A percentile compares a stretch with the other conserved stretches of the same genome.
Conservation (phyloP, 495 filamentous ascomycete species). For the Cenococcum geophilum region DNA sequence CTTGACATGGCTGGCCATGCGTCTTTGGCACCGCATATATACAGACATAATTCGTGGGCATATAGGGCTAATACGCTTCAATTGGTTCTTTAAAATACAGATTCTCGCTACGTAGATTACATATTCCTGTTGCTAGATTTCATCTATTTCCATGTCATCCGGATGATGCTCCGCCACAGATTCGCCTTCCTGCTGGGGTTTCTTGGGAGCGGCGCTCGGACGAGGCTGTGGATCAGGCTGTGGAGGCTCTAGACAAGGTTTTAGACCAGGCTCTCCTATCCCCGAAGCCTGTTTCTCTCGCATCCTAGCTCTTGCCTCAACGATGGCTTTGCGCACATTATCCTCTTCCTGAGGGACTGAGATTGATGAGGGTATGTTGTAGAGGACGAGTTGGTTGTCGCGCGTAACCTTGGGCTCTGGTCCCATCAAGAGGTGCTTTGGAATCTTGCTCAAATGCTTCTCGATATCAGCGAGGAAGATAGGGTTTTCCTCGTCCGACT, state of each 20-base stretch:
- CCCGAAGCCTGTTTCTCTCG: constrained; percentile 44
- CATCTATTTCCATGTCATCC: constrained; percentile 71
- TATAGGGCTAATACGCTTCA: neutral
- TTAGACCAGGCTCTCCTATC: constrained; percentile 9
- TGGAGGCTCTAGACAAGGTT: neutral
- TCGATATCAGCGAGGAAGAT: constrained; percentile 81
- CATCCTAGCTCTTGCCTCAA: constrained; percentile 69
- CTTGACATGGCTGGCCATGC: no score
- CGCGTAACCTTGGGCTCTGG: constrained; percentile 39
- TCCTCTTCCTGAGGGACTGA: constrained; percentile 71
- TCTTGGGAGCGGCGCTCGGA: no score
- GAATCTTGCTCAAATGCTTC: constrained; percentile 68
- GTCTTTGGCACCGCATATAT: no score
- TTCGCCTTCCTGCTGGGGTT: no score
- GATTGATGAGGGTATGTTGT: constrained; percentile 68
- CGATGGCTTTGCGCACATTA: constrained; percentile 75
- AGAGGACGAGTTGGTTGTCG: constrained; percentile 71
- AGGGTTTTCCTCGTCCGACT: constrained; percentile 47
- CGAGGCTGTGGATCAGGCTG: neutral
- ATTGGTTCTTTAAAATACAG: neutral
- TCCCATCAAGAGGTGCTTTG: constrained; percentile 52
- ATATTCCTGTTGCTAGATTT: constrained; percentile 21
- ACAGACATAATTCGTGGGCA: no score
- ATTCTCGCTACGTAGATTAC: neutral
- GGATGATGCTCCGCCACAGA: constrained; percentile 41